Percentiles rank a stretch among this genome's conserved stretches.
phyloP scores from a whole-genome alignment of 371 early-diverging fungal genomes.

The Dinochytrium kinnereticum region DNA sequence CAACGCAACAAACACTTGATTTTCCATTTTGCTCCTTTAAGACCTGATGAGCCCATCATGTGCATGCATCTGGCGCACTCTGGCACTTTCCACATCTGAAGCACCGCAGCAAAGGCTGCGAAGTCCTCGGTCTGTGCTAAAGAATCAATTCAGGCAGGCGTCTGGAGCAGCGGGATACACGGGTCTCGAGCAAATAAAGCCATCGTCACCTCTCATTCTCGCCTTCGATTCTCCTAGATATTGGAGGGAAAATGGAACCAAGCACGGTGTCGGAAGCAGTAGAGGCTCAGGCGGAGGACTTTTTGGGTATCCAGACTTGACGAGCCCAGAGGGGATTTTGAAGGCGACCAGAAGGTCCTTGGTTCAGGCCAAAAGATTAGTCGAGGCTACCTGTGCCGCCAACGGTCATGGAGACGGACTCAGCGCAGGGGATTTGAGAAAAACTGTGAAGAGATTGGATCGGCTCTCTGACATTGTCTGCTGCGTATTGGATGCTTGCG shows the following conservation, averaged over 20 bases:
- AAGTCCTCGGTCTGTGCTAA: no score
- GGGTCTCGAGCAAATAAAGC: background rate
- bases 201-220: background rate
- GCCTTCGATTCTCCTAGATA: conserved; percentile 1
- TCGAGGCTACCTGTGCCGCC: conserved; percentile 31
- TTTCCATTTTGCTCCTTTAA: no score
- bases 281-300: conserved; percentile 1
- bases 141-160: background rate
- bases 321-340: background rate
- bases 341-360: background rate
- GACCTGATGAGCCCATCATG: no score
- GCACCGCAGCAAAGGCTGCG: no score
- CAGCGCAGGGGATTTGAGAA: conserved; percentile 57
- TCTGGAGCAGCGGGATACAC: background rate
- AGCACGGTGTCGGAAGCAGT: background rate
- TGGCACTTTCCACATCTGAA: no score
- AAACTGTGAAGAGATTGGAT: conserved; percentile 84
- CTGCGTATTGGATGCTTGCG: conserved; percentile 88
- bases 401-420: background rate
- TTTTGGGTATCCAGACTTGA: conserved; percentile 7
- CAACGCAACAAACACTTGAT: no score
- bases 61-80: no score
- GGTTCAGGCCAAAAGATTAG: conserved; percentile 50
- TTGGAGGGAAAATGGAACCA: background rate
- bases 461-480: conserved; percentile 89